Evolutionary conservation across 73 alveolate genomes (phyloP), one percentile per base, ranked within the genome.

Genomic region (Effrenium voratum): DNA sequence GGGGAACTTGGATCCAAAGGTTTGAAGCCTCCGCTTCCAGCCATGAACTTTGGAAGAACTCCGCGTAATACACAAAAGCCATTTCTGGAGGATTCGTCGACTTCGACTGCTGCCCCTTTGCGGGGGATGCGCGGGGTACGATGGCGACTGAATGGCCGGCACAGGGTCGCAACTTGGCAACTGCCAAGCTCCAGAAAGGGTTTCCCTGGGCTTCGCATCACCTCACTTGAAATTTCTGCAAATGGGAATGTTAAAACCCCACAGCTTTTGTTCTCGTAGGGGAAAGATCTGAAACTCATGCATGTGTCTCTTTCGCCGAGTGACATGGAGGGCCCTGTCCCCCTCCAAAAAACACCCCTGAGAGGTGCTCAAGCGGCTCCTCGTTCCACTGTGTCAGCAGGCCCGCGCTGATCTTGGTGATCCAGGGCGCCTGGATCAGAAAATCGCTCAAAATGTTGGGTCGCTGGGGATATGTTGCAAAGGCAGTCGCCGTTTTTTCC

Each of bases 381-480:
- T 30, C 72, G 91, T 44, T 80, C 91, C 43, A 34, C 73, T 79
- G 79, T 52, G 73, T 68, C 76, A 90, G 43, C 73, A 90, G 73
- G 60, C 97, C 97, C 28, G 97, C 41, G 75, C 97, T 90, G 86
- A 90, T 90, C 75, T 90, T 90, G 66, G 97, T 66, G 87, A 90
- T 90, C 97, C 97, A 90, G 5, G 97, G 97, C 45, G 97, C 82
- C 36, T 46, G 49, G 46, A 46, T 46, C 82, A 36, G 82, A 3
- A 28, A 12, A n/a, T 44, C 32, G n/a, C n/a, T 32, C 43, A 41
- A 2, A 19, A 32, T 66, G 40, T 19, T 66, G 45, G 10, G 28
- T 52, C 19, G 66, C 66, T n/a, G n/a, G n/a, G n/a, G n/a, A n/a
- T n/a, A n/a, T n/a, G n/a, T n/a, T n/a, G n/a, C n/a, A n/a, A n/a